phyloP scores from a whole-genome alignment of 768 basidiomycete species.

The Zangia roseola region DNA sequence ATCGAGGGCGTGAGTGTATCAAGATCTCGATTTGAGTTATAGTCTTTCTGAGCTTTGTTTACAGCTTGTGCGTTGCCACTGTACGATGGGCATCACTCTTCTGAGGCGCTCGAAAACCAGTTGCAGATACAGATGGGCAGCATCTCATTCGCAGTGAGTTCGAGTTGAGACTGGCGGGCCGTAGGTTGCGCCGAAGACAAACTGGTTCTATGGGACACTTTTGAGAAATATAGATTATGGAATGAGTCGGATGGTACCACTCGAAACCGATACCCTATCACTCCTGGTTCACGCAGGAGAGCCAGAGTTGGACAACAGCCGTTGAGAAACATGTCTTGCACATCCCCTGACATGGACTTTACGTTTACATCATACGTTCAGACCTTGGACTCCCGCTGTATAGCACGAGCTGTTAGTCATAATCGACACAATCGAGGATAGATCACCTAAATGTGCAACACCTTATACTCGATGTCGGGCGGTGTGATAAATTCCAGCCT shows the following conservation, averaged over 20 bases:
- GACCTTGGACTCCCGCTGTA: too few relatives aligned
- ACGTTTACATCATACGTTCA: too few relatives aligned
- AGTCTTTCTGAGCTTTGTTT: not conserved
- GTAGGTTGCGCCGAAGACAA: not conserved
- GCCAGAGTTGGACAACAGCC: too few relatives aligned
- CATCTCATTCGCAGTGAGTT: slow-evolving; percentile 17
- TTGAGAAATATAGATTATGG: not conserved
- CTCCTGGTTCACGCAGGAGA: too few relatives aligned
- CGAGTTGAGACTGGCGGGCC: not conserved
- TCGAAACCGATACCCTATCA: too few relatives aligned
- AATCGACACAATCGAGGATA: too few relatives aligned
- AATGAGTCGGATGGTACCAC: too few relatives aligned
- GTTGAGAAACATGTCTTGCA: too few relatives aligned
- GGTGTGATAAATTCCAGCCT: too few relatives aligned
- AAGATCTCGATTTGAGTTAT: not conserved
- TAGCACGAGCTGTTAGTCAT: not conserved
- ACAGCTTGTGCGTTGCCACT: slow-evolving; percentile 23
- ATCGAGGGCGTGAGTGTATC: slow-evolving; percentile 11
- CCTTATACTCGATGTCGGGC: too few relatives aligned
- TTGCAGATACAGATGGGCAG: slow-evolving; percentile 15
- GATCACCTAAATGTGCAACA: too few relatives aligned
- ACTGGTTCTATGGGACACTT: not conserved
- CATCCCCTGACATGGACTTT: too few relatives aligned
- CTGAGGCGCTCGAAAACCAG: slow-evolving; percentile 15
- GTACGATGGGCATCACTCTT: slow-evolving; percentile 12